Percentiles rank a stretch among this genome's conserved stretches.
phyloP scores from a whole-genome alignment of 73 alveolate species.

The Paramecium sexaurelia region DNA sequence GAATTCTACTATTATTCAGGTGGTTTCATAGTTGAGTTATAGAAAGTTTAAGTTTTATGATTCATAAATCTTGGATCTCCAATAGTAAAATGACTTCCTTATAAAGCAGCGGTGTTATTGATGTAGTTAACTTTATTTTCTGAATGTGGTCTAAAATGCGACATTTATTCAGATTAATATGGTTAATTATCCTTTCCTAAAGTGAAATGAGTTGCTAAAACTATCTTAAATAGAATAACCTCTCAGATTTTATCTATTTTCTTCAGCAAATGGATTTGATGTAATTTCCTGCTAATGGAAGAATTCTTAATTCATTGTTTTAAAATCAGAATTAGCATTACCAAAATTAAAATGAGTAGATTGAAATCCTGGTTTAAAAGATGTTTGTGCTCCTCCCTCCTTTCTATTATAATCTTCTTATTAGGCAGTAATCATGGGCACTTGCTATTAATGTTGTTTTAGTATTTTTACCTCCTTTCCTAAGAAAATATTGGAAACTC shows the following conservation, averaged over 20 bases:
- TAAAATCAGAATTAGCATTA: neutral
- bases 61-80: conserved; percentile 63
- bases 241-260: conserved; percentile 38
- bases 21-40: neutral
- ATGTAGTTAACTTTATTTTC: neutral
- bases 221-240: neutral
- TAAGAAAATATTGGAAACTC: conserved; percentile 24
- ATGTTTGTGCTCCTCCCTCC: conserved; percentile 4
- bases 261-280: conserved; percentile 45
- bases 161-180: conserved; percentile 34
- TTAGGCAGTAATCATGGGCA: conserved; percentile 11
- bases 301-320: conserved; percentile 44
- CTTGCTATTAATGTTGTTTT: neutral
- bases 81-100: conserved; percentile 45
- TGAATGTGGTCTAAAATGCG: conserved; percentile 53
- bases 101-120: neutral
- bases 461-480: conserved; percentile 16
- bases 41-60: conserved; percentile 14
- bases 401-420: conserved; percentile 1
- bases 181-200: conserved; percentile 41
- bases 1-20: neutral
- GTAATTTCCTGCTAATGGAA: neutral
- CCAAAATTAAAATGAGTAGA: conserved; percentile 48
- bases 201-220: conserved; percentile 50
- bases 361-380: conserved; percentile 12